These are phyloP conservation scores for Filobasidium wieringae DNA, from an alignment of 768 basidiomycete genomes.

Conservation along the genomic window DNA sequence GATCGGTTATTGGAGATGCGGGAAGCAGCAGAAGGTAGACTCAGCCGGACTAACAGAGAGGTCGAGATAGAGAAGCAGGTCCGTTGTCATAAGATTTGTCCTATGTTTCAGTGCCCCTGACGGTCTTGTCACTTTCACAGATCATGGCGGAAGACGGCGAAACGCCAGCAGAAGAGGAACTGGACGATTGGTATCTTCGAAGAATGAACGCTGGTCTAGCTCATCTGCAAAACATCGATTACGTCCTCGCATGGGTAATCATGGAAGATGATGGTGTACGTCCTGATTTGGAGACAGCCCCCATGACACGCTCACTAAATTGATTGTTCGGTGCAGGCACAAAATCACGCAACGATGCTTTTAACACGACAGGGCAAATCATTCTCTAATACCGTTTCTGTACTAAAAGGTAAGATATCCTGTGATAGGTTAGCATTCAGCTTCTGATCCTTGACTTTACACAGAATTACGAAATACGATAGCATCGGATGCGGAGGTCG, in stretches of 20 bases:
- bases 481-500: constrained; percentile 2
- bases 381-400: constrained; percentile 57
- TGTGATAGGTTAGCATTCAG: not conserved
- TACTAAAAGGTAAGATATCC: constrained; percentile 52
- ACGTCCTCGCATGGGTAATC: constrained; percentile 82
- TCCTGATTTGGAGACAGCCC: constrained; percentile 5
- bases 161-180: constrained; percentile 50
- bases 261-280: constrained; percentile 98
- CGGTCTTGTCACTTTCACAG: constrained; percentile 36
- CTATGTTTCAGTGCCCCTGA: too few relatives aligned
- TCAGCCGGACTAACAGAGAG: constrained; percentile 54
- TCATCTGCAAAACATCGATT: constrained; percentile 81
- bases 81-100: too few relatives aligned
- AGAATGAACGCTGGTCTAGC: constrained; percentile 77
- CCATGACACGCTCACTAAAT: not conserved
- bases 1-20: constrained; percentile 84
- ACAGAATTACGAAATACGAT: constrained; percentile 5
- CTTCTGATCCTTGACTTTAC: not conserved
- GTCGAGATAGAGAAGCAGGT: constrained; percentile 62
- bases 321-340: constrained; percentile 49
- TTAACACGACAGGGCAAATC: constrained; percentile 60
- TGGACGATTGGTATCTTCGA: constrained; percentile 71
- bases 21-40: constrained; percentile 53
- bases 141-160: constrained; percentile 51
- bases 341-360: constrained; percentile 61